Evolutionary conservation across 1,284 basidiomycete species (phyloP).

Genomic region (Sporisorium scitamineum): DNA sequence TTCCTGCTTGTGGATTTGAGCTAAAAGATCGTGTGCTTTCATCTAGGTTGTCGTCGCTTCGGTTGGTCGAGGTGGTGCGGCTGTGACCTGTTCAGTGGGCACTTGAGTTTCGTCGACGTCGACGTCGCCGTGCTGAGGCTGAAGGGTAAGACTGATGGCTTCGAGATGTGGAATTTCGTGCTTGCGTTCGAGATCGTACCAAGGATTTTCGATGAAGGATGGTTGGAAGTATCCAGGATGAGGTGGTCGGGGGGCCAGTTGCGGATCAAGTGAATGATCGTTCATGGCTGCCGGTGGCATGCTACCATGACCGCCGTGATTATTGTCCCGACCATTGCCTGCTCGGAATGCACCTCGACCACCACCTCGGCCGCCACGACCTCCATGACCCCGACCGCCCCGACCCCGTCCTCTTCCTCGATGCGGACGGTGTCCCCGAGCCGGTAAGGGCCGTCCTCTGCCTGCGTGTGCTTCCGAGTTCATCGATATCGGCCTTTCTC

Average conservation of each 20-base stretch:
- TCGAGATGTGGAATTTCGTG: slow-evolving; percentile 28
- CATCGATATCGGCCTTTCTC: slow-evolving; percentile 1
- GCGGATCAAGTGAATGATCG: slow-evolving; percentile 21
- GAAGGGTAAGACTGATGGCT: neutral
- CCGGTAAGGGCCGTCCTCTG: slow-evolving; percentile 2
- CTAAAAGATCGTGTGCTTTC: neutral
- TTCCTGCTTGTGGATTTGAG: neutral
- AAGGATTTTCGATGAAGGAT: slow-evolving; percentile 49
- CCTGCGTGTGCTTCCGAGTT: slow-evolving; percentile 2
- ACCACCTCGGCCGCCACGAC: slow-evolving; percentile 13
- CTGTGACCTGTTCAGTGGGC: neutral
- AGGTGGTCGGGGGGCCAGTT: slow-evolving; percentile 25
- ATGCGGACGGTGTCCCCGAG: slow-evolving; percentile 15
- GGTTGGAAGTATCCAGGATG: slow-evolving; percentile 39
- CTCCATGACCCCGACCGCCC: slow-evolving; percentile 6
- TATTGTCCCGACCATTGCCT: neutral
- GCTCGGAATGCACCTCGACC: neutral
- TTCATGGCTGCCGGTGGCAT: neutral
- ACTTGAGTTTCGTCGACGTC: neutral
- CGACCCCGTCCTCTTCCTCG: slow-evolving; percentile 11
- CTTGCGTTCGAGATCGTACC: slow-evolving; percentile 36
- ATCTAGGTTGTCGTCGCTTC: neutral
- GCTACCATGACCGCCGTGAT: neutral
- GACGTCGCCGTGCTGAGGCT: neutral
- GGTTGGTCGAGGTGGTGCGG: neutral